Base-by-base conservation (phyloP, 345 rosid species). In the Populus simonii region DNA sequence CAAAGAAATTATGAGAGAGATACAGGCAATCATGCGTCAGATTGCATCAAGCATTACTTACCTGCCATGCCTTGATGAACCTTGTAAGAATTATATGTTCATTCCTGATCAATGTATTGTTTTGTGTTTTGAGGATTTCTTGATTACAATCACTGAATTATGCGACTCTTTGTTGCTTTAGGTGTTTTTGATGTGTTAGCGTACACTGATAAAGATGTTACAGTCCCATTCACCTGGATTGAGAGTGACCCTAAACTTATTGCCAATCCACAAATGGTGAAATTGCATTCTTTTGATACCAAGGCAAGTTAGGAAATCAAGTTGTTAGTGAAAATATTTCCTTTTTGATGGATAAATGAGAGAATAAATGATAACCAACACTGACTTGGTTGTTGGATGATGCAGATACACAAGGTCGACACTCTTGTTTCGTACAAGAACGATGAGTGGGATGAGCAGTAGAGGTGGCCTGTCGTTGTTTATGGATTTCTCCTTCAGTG, bases 221-320 rank as follows among this genome's bases (percentile, higher is more conserved):
- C 95, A 33, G 98, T 91, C 35, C 98, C 99, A 8, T 96, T 96
- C 80, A 91, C 98, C 8, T 96, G 99, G 98, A 79, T 92, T 7
- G 99, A 96, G 79, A 96, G 99, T 49, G 98, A 96, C 72, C 97
- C 98, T 0, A 92, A 96, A 82, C 77, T 96, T 88, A 96, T 96
- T 80, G 94, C 91, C 12, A 96, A 96, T 85, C 99, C 99, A 49
- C 98, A 96, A 78, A 96, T 93, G 98, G 99, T 96, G 80, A 96
- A 96, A 86, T 80, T 96, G 86, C 99, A 96, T 80, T 91, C 95
- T 9, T 96, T 96, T 77, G 98, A 96, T 55, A 96, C 99, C 61
- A 93, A 92, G 95, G 99, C 91, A 66, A 78, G 73, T 22, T n/a
- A 9, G 65, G 29, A 59, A 59, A 59, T 59, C 29, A 23, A 59